Evolutionary conservation across 495 filamentous ascomycete species (phyloP).

Genomic region (Thermochaetoides thermophila): DNA sequence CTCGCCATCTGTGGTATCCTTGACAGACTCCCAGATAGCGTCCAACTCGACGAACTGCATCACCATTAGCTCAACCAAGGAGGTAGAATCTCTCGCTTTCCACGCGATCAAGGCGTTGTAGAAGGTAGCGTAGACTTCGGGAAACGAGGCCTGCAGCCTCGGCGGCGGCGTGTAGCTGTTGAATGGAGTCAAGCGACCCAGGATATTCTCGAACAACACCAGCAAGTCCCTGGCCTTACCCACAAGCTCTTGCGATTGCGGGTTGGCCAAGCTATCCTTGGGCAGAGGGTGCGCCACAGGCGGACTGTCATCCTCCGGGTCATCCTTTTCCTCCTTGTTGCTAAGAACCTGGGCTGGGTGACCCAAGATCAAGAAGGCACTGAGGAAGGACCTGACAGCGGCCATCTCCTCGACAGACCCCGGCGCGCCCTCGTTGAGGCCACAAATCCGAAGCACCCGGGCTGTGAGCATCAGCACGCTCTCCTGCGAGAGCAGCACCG

Average conservation of each 20-base stretch:
- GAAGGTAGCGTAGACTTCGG: conserved; percentile 64
- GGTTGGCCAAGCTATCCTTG: conserved; percentile 39
- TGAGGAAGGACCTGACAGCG: conserved; percentile 77
- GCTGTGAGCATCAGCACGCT: conserved; percentile 54
- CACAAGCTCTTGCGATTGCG: conserved; percentile 60
- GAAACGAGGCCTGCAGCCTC: conserved; percentile 44
- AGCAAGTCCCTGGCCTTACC: conserved; percentile 77
- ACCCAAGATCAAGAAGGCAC: conserved; percentile 81
- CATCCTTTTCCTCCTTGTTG: conserved; percentile 54
- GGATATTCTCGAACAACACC: conserved; percentile 63
- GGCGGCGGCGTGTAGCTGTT: conserved; percentile 45
- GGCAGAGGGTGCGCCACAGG: conserved; percentile 30
- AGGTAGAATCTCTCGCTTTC: conserved; percentile 83
- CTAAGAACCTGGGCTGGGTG: conserved; percentile 85
- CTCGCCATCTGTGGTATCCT: conserved; percentile 70
- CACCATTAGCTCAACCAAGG: conserved; percentile 86
- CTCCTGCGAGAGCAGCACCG: conserved; percentile 59
- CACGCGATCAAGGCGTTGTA: conserved; percentile 86
- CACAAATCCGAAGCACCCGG: conserved; percentile 60
- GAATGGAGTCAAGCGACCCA: conserved; percentile 37
- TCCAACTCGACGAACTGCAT: conserved; percentile 91
- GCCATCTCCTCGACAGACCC: conserved; percentile 60
- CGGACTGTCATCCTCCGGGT: conserved; percentile 54
- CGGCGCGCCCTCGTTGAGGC: conserved; percentile 53
- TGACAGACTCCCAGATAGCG: conserved; percentile 91